Evolutionary conservation across 225 moss, liverwort and hornwort species (phyloP).

Genomic region (Asterella californica): DNA sequence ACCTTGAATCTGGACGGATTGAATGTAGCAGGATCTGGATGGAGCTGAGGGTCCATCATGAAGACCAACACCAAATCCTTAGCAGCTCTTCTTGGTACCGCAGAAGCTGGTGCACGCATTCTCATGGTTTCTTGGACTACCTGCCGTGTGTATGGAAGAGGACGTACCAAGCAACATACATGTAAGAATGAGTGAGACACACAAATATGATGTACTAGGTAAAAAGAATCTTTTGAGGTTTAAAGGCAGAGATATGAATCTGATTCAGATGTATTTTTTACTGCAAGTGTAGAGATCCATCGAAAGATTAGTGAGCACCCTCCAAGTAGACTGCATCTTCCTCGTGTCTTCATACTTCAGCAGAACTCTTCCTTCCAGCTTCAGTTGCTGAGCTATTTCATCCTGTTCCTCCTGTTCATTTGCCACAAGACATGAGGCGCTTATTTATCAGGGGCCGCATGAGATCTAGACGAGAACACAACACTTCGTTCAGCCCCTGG

Average conservation of each 20-base stretch:
- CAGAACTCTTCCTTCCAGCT: constrained; percentile 1
- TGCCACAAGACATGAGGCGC: neutral
- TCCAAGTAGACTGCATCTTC: constrained; percentile 16
- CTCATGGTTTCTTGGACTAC: constrained; percentile 21
- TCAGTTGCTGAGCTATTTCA: constrained; percentile 7
- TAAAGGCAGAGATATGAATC: no score
- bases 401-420: constrained; percentile 10
- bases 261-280: no score
- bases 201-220: no score
- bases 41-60: constrained; percentile 7
- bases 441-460: no score
- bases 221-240: no score
- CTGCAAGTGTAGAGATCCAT: no score
- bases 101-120: neutral
- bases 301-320: no score
- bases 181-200: no score
- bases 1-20: neutral
- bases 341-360: constrained; percentile 10
- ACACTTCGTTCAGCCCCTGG: neutral
- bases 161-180: no score
- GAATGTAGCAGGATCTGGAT: constrained; percentile 5
- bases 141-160: neutral
- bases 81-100: constrained; percentile 3
- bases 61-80: constrained; percentile 7
- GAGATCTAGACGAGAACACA: neutral